Base-by-base conservation (phyloP, 257 asterid species). In the Solanum piurae region DNA sequence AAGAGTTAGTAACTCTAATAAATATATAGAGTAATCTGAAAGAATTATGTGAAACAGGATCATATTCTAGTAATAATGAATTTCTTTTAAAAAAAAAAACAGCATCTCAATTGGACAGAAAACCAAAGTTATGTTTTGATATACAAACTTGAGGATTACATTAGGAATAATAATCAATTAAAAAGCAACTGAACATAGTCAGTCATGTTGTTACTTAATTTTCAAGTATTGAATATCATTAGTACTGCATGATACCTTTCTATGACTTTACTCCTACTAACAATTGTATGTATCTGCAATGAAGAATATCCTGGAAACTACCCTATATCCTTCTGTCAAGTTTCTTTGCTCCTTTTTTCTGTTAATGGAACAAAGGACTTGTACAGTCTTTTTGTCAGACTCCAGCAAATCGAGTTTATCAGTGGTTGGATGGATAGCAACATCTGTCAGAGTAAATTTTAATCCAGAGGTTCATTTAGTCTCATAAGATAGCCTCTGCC, bases 401-500 rank as follows among this genome's bases (percentile, higher is more conserved):
- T 40, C 37, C 66, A 58, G 27, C 58, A 33, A 36, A 87, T 40
- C 23, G 55, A 79, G 84, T 38, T 44, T 89, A 21, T 87, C 89
- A 31, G 33, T 37, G 42, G 72, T 89, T 86, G 89, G 62, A 86
- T 86, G 89, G 86, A 64, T 68, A 60, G 91, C 88, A 84, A 72
- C 83, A 77, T 84, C 40, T 38, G 75, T 25, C 60, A 37, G 33
- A 58, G 86, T 83, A 44, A 69, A 27, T 89, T 89, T 49, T 34
- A 72, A 29, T 86, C 86, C 37, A 62, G n/a, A 85, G 64, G 69
- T 88, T 90, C 83, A 58, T 73, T 55, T 86, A 88, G 86, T 94
- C 68, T 58, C 93, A 94, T 89, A 92, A 91, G 90, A 95, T 91
- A 60, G 95, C 95, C 88, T 93, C 94, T 36, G 95, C 93, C 74